Evolutionary conservation across 495 filamentous ascomycete genomes (phyloP).

Genomic region (Penicillium ochrochloron): DNA sequence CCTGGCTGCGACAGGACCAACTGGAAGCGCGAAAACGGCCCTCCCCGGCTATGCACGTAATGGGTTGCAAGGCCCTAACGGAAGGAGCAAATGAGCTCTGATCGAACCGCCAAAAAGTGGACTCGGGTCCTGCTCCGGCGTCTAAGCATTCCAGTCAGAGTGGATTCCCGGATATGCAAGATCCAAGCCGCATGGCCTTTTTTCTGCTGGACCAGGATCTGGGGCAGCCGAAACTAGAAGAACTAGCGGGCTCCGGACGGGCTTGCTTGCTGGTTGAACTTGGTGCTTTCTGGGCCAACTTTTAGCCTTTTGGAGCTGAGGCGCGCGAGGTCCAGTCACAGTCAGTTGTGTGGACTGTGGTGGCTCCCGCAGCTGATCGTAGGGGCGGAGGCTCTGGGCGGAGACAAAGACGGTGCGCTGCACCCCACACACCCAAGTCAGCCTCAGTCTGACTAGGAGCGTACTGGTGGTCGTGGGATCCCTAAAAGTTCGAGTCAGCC

Average conservation of each 20-base stretch:
- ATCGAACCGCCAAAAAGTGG: constrained; percentile 41
- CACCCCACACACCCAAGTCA: constrained; percentile 1
- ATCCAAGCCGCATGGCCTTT: constrained; percentile 23
- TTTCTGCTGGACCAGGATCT: constrained; percentile 6
- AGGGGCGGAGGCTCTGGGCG: constrained; percentile 4
- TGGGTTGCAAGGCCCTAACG: constrained; percentile 20
- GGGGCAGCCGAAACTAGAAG: constrained; percentile 3
- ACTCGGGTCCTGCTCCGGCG: constrained; percentile 43
- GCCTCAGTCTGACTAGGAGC: not conserved
- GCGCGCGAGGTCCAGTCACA: not conserved
- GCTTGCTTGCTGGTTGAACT: not conserved
- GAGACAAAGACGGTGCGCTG: constrained; percentile 4
- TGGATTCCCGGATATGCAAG: constrained; percentile 31
- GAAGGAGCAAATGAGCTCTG: constrained; percentile 9
- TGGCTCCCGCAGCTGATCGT: constrained; percentile 1
- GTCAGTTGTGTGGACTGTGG: not conserved
- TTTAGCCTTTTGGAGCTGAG: constrained; percentile 1
- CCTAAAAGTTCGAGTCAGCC: not conserved
- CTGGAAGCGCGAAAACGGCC: constrained; percentile 35
- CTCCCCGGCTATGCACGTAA: constrained; percentile 44
- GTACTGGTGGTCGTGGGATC: not conserved
- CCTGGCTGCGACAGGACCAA: constrained; percentile 32
- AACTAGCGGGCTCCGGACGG: not conserved
- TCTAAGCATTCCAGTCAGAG: constrained; percentile 41
- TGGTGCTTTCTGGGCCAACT: not conserved